These are phyloP conservation scores for Cyberlindnera saturnus DNA, from an alignment of 805 yeast species.

Conservation along the genomic window DNA sequence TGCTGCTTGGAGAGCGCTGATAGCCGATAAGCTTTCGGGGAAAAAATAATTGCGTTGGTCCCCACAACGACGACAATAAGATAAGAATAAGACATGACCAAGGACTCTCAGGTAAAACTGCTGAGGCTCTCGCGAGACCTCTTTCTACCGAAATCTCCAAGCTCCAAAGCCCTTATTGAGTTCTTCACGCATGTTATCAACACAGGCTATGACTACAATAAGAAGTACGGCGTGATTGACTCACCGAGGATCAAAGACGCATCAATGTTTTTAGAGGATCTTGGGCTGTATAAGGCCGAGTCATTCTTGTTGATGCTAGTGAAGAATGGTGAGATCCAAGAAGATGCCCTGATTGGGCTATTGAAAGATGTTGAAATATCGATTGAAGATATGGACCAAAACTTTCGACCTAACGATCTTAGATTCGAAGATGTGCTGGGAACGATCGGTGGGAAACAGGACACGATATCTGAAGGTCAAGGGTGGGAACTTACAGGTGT, in stretches of 20 bases:
- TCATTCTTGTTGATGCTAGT: constrained; percentile 12
- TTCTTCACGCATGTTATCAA: constrained; percentile 15
- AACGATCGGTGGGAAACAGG: constrained; percentile 12
- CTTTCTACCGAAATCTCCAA: constrained; percentile 1
- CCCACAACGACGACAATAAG: no score
- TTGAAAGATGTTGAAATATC: not conserved
- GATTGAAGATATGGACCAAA: constrained; percentile 1
- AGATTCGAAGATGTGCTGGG: constrained; percentile 8
- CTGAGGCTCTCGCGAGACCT: constrained; percentile 2
- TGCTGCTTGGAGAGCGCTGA: no score
- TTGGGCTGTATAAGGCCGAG: constrained; percentile 15
- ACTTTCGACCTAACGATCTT: constrained; percentile 3
- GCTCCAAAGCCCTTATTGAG: constrained; percentile 2
- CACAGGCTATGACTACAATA: constrained; percentile 14
- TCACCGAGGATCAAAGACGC: constrained; percentile 16
- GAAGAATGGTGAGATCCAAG: not conserved
- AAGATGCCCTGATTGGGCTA: not conserved
- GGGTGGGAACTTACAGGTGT: constrained; percentile 20
- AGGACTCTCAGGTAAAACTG: not conserved
- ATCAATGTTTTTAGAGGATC: constrained; percentile 11
- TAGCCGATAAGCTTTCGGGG: no score
- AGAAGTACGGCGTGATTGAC: constrained; percentile 12
- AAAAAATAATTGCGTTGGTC: no score
- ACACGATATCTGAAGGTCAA: not conserved
- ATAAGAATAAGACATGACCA: no score